Base-by-base conservation (phyloP, 495 filamentous ascomycete species). In the Daldinia bambusicola region DNA sequence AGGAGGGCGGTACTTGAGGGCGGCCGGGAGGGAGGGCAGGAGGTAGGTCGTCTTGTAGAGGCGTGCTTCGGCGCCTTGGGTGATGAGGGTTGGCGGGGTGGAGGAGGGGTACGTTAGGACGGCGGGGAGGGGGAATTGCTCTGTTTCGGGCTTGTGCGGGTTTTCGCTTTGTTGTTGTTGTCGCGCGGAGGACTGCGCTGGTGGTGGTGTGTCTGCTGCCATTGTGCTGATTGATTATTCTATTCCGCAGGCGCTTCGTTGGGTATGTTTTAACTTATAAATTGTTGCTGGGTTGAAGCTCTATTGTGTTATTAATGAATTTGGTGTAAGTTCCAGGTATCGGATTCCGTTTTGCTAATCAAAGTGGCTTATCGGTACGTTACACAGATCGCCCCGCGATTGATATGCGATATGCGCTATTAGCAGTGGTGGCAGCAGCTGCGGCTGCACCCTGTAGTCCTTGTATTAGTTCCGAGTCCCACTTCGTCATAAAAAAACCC, bases 51-150 rank as follows among this genome's bases (percentile, higher is more conserved):
- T 95, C 72, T 87, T 87, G 91, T 94, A 98, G 77, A 99, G 85
- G 74, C 94, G 92, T 52, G 92, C 93, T 87, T 99, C 95, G 79
- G 95, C 95, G 82, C 95, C 95, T 85, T 98, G 95, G 40, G 90
- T 88, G 65, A 98, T 86, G 74, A 95, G 82, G 78, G 67, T 81
- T 55, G 87, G 82, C 16, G 88, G 83, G 73, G 80, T 66, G 40
- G 88, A 85, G 73, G 87, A 80, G 74, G 84, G 84, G 85, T 92
- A 90, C 59, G 88, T 89, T 16, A 87, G 80, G 70, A 86, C 78
- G 43, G 84, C 69, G 20, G 92, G 92, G 69, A 92, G 90, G 61
- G 85, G 78, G 38, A 48, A 48, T 22, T 48, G 43, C 6, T 45
- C 7, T n/a, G 41, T 45, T 45, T 45, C 26, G 26, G n/a, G n/a